Conservation (phyloP, 257 asterid genomes). For the Gentiana macrophylla region DNA sequence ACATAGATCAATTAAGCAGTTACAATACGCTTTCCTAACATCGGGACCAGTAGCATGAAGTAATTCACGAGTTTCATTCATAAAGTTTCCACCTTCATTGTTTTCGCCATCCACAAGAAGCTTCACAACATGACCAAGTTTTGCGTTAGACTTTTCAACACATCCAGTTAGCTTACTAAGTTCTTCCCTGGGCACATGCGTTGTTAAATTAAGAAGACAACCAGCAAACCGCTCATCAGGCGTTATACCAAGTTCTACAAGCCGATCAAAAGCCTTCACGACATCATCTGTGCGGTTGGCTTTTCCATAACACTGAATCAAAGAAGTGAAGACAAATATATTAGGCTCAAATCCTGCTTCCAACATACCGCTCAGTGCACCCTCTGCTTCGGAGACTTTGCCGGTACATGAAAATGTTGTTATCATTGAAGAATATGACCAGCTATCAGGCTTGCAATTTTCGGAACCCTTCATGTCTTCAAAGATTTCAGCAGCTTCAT, state of each 20-base stretch:
- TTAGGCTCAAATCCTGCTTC: conserved; percentile 73
- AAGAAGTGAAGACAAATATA: conserved; percentile 63
- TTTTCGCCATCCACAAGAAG: conserved; percentile 25
- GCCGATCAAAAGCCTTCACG: conserved; percentile 50
- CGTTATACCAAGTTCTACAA: conserved; percentile 37
- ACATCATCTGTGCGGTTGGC: conserved; percentile 71
- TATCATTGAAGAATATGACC: conserved; percentile 71
- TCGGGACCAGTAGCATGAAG: conserved; percentile 35
- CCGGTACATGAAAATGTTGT: conserved; percentile 74
- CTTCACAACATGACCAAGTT: conserved; percentile 57
- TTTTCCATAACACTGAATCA: conserved; percentile 88
- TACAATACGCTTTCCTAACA: conserved; percentile 61
- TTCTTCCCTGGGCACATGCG: conserved; percentile 52
- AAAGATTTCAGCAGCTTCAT: conserved; percentile 69
- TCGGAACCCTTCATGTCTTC: conserved; percentile 59
- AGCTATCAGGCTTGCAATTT: conserved; percentile 57
- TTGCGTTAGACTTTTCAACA: conserved; percentile 58
- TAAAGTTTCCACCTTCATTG: conserved; percentile 16
- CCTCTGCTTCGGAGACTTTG: conserved; percentile 73
- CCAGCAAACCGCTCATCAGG: conserved; percentile 76
- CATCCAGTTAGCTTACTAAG: conserved; percentile 34
- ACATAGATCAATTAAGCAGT: conserved; percentile 52
- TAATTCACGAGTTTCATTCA: conserved; percentile 38
- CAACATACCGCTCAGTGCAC: conserved; percentile 52
- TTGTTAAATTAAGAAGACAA: conserved; percentile 67